Percentiles rank a stretch among this genome's conserved stretches.
These are phyloP conservation scores for Solanum virginianum DNA, from an alignment of 257 asterid genomes.

Conservation along the genomic window DNA sequence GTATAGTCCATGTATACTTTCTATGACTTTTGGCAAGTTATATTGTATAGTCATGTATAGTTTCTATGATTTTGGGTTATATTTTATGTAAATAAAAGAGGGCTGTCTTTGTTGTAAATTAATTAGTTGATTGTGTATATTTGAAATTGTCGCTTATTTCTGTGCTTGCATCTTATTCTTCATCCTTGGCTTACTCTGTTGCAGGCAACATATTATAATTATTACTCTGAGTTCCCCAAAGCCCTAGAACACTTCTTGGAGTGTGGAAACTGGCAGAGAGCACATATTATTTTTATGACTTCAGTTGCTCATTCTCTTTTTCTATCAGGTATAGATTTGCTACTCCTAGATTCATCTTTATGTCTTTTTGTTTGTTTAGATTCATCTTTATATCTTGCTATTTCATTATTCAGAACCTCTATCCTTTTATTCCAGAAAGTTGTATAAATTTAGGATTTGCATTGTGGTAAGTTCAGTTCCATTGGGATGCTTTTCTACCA, in stretches of 20 bases:
- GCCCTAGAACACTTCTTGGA: slow-evolving; percentile 79
- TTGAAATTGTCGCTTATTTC: too few relatives aligned
- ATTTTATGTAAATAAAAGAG: too few relatives aligned
- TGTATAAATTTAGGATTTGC: not conserved
- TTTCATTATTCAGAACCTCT: not conserved
- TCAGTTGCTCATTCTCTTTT: slow-evolving; percentile 75
- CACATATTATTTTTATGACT: slow-evolving; percentile 75
- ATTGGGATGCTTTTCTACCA: not conserved
- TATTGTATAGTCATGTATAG: too few relatives aligned
- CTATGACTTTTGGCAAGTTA: too few relatives aligned
- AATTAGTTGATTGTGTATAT: too few relatives aligned
- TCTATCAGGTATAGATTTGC: slow-evolving; percentile 44
- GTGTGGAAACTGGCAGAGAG: slow-evolving; percentile 86
- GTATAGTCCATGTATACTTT: too few relatives aligned
- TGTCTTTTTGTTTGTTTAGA: not conserved
- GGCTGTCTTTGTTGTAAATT: too few relatives aligned
- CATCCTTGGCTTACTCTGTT: slow-evolving; percentile 8
- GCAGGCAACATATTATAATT: slow-evolving; percentile 80
- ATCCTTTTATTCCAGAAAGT: not conserved
- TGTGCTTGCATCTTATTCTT: slow-evolving; percentile 6
- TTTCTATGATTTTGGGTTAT: too few relatives aligned
- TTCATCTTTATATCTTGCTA: not conserved
- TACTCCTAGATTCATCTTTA: not conserved
- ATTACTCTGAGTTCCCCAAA: slow-evolving; percentile 56
- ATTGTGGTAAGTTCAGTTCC: not conserved